Conservation (phyloP, 768 basidiomycete genomes). For the Rhizopogon sp. region DNA sequence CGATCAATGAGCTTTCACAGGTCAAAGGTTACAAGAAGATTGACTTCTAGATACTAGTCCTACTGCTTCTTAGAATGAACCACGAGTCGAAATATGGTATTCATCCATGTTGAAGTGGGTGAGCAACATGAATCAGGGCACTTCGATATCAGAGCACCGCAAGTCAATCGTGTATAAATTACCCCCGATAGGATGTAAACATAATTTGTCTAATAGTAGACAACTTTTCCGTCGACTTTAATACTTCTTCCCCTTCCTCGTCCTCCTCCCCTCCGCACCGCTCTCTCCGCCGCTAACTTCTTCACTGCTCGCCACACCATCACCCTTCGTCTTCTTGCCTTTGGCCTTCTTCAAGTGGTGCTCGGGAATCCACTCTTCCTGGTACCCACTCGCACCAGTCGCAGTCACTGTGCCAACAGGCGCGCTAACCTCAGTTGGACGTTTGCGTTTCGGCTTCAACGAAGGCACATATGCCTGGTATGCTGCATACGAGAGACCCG, state of each 20-base stretch:
- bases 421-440: constrained; percentile 40
- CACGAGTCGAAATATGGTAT: background rate
- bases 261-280: constrained; percentile 43
- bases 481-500: constrained; percentile 57
- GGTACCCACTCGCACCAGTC: constrained; percentile 65
- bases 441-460: constrained; percentile 43
- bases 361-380: constrained; percentile 92
- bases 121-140: background rate
- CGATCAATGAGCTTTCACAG: constrained; percentile 32
- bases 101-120: background rate
- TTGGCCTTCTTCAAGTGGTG: constrained; percentile 75
- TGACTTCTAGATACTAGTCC: constrained; percentile 35
- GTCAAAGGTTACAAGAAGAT: constrained; percentile 84
- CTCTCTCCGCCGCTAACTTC: constrained; percentile 68
- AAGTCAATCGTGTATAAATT: constrained; percentile 6
- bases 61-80: background rate
- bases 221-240: background rate
- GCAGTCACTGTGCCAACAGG: constrained; percentile 58
- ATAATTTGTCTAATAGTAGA: background rate
- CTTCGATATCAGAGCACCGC: background rate
- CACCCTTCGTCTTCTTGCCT: constrained; percentile 40
- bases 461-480: constrained; percentile 60
- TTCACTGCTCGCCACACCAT: constrained; percentile 51
- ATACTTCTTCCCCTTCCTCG: constrained; percentile 49
- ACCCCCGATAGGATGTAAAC: background rate